Evolutionary conservation across 345 rosid species (phyloP).

Genomic region (Gossypium australe): DNA sequence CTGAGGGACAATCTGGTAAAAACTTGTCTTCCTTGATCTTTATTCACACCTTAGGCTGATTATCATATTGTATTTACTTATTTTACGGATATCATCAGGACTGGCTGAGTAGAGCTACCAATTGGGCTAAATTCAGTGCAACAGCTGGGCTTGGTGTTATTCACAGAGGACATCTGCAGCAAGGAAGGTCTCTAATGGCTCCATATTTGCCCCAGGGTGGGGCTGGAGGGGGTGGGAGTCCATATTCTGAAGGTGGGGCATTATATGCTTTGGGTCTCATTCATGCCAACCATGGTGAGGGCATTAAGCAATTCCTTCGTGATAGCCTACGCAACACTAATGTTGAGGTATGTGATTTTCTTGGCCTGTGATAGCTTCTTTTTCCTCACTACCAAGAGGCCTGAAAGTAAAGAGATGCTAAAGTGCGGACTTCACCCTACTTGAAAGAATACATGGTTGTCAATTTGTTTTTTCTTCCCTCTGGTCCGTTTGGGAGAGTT

Average conservation of each 20-base stretch:
- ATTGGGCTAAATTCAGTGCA: conserved; percentile 99
- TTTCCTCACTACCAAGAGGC: background rate
- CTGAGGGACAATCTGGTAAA: conserved; percentile 92
- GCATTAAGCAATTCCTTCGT: conserved; percentile 91
- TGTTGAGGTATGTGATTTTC: conserved; percentile 62
- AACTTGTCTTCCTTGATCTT: background rate
- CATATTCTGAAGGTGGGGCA: conserved; percentile 98
- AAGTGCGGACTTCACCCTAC: background rate
- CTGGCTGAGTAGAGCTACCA: conserved; percentile 99
- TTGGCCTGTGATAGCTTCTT: background rate
- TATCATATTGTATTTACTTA: conserved; percentile 7
- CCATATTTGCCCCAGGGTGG: conserved; percentile 99
- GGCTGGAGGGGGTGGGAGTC: conserved; percentile 94
- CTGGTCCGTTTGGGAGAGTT: background rate
- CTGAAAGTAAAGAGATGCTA: background rate
- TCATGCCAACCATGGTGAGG: conserved; percentile 99
- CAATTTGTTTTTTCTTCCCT: background rate
- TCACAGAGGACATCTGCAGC: conserved; percentile 94
- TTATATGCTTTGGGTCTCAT: conserved; percentile 96
- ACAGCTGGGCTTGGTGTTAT: conserved; percentile 99
- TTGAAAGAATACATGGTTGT: background rate
- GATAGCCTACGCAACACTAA: conserved; percentile 83
- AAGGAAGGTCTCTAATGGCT: conserved; percentile 96
- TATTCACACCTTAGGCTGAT: background rate
- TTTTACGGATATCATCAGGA: conserved; percentile 47